Conservation (phyloP, 2,329 filamentous ascomycete genomes). For the Fusarium sp. region DNA sequence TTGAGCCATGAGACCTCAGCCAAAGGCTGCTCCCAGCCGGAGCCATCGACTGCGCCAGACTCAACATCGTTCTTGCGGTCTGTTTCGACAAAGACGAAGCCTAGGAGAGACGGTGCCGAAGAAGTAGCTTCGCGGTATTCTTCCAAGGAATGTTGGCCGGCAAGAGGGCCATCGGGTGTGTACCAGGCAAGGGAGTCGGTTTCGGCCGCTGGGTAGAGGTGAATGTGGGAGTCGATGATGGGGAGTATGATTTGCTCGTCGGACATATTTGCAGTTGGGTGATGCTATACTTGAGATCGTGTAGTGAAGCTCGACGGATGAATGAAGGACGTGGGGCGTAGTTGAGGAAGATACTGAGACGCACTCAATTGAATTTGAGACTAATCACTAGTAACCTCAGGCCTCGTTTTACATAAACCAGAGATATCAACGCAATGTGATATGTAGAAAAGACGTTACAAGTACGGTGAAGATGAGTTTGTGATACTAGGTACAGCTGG, state of each 20-base stretch:
- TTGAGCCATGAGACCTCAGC: constrained; percentile 76
- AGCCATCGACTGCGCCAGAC: constrained; percentile 54
- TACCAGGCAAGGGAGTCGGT: constrained; percentile 76
- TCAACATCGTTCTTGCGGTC: constrained; percentile 73
- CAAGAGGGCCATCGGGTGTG: constrained; percentile 65
- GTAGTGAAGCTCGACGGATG: not conserved
- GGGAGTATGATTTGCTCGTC: constrained; percentile 56
- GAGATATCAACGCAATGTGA: not conserved
- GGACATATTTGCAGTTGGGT: constrained; percentile 44
- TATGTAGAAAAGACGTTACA: constrained; percentile 11
- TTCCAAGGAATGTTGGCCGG: constrained; percentile 69
- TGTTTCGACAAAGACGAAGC: constrained; percentile 85
- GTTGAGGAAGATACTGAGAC: not conserved
- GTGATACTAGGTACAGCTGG: not conserved
- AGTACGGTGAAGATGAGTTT: constrained; percentile 24
- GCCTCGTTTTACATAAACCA: not conserved
- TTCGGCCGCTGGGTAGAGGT: constrained; percentile 80
- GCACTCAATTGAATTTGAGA: not conserved
- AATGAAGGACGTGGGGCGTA: not conserved
- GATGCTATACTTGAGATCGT: not conserved
- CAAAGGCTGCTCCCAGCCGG: constrained; percentile 74
- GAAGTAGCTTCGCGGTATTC: constrained; percentile 66
- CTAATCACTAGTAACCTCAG: not conserved
- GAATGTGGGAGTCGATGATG: constrained; percentile 91
- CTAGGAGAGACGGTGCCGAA: constrained; percentile 59